Conservation (phyloP, 495 filamentous ascomycete genomes). For the Aspergillus homomorphus region DNA sequence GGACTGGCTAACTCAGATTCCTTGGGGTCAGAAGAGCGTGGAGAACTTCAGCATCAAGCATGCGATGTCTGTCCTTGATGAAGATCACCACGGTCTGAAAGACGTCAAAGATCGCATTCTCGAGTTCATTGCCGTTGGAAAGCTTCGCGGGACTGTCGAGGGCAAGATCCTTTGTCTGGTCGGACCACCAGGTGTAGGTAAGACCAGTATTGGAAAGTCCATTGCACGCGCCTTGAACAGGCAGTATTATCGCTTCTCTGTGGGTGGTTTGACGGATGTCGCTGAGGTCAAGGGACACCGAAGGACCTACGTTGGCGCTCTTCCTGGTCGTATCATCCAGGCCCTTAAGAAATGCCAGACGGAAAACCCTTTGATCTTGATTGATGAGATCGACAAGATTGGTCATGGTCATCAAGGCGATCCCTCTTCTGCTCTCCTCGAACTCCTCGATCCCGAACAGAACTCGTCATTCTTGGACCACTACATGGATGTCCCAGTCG, state of each 20-base stretch:
- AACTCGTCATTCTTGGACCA: conserved; percentile 97
- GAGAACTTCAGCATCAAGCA: conserved; percentile 96
- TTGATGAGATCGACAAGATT: conserved; percentile 98
- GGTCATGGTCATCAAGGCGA: conserved; percentile 94
- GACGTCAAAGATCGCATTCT: conserved; percentile 99
- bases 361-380: conserved; percentile 93
- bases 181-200: conserved; percentile 93
- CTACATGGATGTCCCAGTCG: conserved; percentile 98
- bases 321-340: conserved; percentile 96
- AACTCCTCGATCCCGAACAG: conserved; percentile 95
- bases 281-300: conserved; percentile 99
- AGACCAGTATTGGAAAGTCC: conserved; percentile 98
- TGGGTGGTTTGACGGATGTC: conserved; percentile 94
- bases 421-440: conserved; percentile 89
- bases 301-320: conserved; percentile 92
- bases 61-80: conserved; percentile 86
- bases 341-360: conserved; percentile 99
- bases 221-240: conserved; percentile 92
- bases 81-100: conserved; percentile 95
- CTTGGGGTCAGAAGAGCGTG: conserved; percentile 92
- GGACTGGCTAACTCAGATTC: conserved; percentile 97
- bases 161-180: conserved; percentile 99
- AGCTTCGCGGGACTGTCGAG: conserved; percentile 94
- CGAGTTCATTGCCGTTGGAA: conserved; percentile 98
- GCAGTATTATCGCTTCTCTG: conserved; percentile 97